Base-by-base conservation (phyloP, 768 basidiomycete species). In the Mycena metata region DNA sequence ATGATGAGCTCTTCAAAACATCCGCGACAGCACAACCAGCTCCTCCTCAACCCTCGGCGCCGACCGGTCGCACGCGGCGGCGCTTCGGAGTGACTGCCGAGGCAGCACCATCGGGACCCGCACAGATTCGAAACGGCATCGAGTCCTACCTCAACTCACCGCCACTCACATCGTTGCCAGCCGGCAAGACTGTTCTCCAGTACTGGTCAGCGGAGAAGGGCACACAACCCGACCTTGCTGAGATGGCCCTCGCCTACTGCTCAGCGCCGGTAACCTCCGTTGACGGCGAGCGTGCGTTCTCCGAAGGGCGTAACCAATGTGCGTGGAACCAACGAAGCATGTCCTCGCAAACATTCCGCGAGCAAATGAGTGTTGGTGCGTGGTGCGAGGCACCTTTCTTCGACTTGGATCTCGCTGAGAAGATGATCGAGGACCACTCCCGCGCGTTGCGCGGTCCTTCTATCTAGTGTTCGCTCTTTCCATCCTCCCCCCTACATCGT, bases 311-410 rank as follows among this genome's bases (percentile, higher is more conserved):
- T 1, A 68, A 68, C 35, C 67, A 68, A 41, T 57, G 54, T 10
- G 52, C 60, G 2, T 63, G 67, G 67, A 68, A 68, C 19, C 67
- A 68, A 41, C 60, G 42, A 23, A 49, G 51, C 21, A 68, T 68
- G 67, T 68, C 67, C 15, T 68, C 67, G 36, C 60, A 68, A 42
- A 62, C 67, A 9, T 68, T 68, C 52, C 67, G 60, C 19, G 60
- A 68, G 43, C 67, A 68, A 35, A 68, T 68, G 67, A 55, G 60
- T 16, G 41, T 68, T 15, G 67, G 67, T 5, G 24, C 66, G 8
- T 67, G 66, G 66, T 54, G 23, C 17, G 51, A 50, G 0, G 67
- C 67, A 2, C 67, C 67, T 9, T 68, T 68, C 30, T 68, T 68
- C 21, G 60, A 68, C 23, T 24, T 68, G 3, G 52, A 62, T 15